A percentile compares a stretch with the other conserved stretches of the same genome.
These are phyloP conservation scores for Phallus indusiatus DNA, from an alignment of 768 basidiomycete genomes.

Conservation along the genomic window DNA sequence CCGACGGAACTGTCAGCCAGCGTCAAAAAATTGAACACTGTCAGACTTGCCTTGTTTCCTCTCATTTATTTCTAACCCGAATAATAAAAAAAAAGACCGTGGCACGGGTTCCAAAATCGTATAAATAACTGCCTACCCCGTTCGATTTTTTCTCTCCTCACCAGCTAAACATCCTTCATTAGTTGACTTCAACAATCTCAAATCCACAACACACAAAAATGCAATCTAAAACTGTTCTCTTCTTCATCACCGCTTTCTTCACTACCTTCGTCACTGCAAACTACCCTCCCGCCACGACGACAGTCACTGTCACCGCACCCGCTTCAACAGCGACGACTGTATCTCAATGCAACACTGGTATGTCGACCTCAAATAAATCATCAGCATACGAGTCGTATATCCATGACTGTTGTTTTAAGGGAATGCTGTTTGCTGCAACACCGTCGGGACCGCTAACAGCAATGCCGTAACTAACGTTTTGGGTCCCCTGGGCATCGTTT, in stretches of 20 bases:
- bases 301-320: neutral
- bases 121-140: no score
- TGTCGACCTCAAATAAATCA: no score
- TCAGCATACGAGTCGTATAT: no score
- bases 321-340: neutral
- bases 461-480: conserved; percentile 30
- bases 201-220: no score
- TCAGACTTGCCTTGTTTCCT: no score
- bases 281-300: neutral
- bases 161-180: neutral
- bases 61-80: no score
- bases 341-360: conserved; percentile 1
- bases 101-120: no score
- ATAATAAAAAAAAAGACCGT: no score
- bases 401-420: no score
- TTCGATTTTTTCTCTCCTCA: neutral
- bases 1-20: no score
- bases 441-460: conserved; percentile 14
- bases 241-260: neutral
- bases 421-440: conserved; percentile 27
- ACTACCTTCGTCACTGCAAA: neutral
- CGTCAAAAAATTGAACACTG: no score
- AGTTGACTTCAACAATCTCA: no score
- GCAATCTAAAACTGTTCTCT: neutral
- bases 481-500: conserved; percentile 17